A percentile compares a stretch with the other conserved stretches of the same genome.
Conservation (phyloP, 257 asterid species). For the Forsythia suspensa region DNA sequence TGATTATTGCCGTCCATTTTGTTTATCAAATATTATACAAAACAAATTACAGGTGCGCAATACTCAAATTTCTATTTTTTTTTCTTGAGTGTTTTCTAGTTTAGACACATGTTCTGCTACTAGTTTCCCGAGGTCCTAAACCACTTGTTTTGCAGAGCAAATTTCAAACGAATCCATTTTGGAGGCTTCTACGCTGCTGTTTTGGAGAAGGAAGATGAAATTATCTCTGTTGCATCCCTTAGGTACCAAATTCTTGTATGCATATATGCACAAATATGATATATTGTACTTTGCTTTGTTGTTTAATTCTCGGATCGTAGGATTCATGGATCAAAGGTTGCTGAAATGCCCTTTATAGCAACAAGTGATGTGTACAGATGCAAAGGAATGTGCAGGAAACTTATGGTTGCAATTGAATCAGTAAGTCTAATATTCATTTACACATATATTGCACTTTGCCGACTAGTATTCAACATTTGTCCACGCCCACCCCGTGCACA, state of each 20-base stretch:
- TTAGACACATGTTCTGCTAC: too few species aligned
- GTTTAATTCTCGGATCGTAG: conserved; percentile 20
- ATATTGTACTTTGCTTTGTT: neutral
- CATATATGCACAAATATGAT: neutral
- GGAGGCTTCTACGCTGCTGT: conserved; percentile 54
- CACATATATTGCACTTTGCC: neutral
- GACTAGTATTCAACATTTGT: neutral
- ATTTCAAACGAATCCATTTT: conserved; percentile 45
- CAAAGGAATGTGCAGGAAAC: conserved; percentile 57
- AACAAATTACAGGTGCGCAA: too few species aligned
- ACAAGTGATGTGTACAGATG: conserved; percentile 41
- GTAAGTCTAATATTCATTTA: conserved; percentile 19
- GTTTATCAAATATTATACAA: too few species aligned
- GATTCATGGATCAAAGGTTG: conserved; percentile 56
- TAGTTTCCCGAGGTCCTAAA: neutral
- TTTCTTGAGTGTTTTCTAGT: neutral
- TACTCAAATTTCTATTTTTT: neutral
- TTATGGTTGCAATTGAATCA: conserved; percentile 52
- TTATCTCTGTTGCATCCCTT: conserved; percentile 53
- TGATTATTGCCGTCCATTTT: too few species aligned
- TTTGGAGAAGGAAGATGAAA: conserved; percentile 58
- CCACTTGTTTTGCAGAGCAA: conserved; percentile 37
- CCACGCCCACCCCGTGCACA: too few species aligned
- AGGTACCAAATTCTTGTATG: conserved; percentile 36
- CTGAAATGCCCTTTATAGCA: conserved; percentile 70